These are phyloP conservation scores for Pharus latifolius DNA, from an alignment of 176 grass and related monocot genomes.

Conservation along the genomic window DNA sequence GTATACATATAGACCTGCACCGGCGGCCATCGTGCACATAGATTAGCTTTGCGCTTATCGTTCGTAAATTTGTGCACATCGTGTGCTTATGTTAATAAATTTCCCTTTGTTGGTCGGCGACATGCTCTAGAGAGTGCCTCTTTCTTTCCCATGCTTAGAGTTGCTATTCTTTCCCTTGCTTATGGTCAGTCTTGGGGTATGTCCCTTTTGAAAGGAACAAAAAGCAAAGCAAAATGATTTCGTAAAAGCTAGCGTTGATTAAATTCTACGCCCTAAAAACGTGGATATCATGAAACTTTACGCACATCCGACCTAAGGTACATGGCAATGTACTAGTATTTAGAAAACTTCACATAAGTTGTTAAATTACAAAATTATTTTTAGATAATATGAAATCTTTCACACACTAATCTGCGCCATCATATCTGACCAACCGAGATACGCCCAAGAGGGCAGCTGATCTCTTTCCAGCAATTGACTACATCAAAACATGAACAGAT, in stretches of 20 bases:
- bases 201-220: neutral
- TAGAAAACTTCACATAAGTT: no score
- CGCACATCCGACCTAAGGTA: no score
- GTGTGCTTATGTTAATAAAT: neutral
- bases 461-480: no score
- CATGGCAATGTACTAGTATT: no score
- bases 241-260: neutral
- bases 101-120: neutral
- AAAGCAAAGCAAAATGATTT: neutral
- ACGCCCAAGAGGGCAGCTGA: no score
- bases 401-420: no score
- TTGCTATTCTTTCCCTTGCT: neutral
- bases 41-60: neutral
- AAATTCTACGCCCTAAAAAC: neutral
- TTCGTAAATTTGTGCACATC: neutral
- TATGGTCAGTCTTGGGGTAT: neutral
- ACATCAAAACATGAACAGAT: no score
- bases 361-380: no score
- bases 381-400: no score
- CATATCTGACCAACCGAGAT: no score
- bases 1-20: conserved; percentile 10
- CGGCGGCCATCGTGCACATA: neutral
- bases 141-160: neutral
- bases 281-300: no score
- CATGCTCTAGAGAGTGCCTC: neutral